phyloP scores from a whole-genome alignment of 179 eudicot species.

The Camellia oleifera region DNA sequence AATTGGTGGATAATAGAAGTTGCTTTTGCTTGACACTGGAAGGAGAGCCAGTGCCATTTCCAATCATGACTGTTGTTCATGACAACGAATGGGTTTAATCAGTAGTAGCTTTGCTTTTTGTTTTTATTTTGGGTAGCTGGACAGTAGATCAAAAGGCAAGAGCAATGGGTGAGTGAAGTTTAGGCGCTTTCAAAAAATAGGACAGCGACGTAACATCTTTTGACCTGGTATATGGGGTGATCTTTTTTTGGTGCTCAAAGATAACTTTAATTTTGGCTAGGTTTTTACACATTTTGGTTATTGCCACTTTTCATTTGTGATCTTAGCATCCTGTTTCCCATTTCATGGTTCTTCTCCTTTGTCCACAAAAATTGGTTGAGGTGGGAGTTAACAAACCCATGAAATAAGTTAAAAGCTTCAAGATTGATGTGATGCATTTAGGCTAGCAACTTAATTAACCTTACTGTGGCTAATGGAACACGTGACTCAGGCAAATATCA shows the following conservation, averaged over 20 bases:
- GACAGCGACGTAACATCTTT: neutral
- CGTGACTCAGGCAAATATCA: neutral
- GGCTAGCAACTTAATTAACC: neutral
- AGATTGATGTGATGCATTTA: neutral
- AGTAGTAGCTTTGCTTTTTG: neutral
- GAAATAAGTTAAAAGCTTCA: neutral
- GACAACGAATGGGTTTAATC: constrained; percentile 34
- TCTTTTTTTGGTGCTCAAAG: neutral
- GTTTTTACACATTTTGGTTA: neutral
- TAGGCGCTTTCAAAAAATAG: neutral
- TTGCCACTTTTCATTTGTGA: neutral
- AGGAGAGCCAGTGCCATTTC: neutral
- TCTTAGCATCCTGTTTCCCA: neutral
- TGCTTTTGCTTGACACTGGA: neutral
- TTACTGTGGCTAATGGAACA: no score
- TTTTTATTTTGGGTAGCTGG: neutral
- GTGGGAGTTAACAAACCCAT: neutral
- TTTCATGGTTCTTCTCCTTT: neutral
- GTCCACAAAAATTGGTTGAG: constrained; percentile 8
- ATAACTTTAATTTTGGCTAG: neutral
- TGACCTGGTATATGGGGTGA: neutral
- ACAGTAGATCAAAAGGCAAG: neutral
- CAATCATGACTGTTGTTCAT: neutral
- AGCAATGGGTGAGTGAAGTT: neutral
- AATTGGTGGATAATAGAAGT: neutral